Conservation (phyloP, 2,329 filamentous ascomycete species). For the Rasamsonia emersonii region DNA sequence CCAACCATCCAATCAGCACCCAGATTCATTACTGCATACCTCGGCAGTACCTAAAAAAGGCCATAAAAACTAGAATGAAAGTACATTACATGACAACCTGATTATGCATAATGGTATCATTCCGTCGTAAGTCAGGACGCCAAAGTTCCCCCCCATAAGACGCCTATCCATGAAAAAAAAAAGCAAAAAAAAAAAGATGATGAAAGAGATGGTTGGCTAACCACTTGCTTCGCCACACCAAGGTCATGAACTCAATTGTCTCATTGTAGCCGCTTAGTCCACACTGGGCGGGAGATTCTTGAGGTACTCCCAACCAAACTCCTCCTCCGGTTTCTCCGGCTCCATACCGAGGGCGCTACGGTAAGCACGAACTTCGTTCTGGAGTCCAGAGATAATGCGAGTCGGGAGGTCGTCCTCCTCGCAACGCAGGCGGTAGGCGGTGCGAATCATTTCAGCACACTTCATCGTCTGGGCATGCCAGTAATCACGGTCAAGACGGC, state of each 20-base stretch:
- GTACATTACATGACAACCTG: too few relatives aligned
- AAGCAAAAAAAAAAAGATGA: constrained; percentile 1
- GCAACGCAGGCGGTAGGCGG: constrained; percentile 38
- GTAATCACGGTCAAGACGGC: constrained; percentile 41
- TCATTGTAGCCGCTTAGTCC: constrained; percentile 15
- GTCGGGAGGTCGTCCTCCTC: constrained; percentile 40
- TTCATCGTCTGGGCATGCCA: constrained; percentile 41
- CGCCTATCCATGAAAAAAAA: not conserved
- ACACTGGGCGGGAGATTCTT: constrained; percentile 32
- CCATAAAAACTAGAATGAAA: too few relatives aligned
- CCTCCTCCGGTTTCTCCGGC: constrained; percentile 39
- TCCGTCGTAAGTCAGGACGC: not conserved
- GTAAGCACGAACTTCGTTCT: constrained; percentile 42
- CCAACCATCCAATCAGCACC: too few relatives aligned
- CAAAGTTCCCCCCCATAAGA: not conserved
- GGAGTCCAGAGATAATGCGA: constrained; percentile 37
- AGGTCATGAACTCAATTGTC: not conserved
- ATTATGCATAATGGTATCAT: constrained; percentile 2
- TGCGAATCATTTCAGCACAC: constrained; percentile 41
- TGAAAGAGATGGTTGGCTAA: not conserved
- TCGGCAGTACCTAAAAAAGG: too few relatives aligned
- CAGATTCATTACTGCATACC: too few relatives aligned
- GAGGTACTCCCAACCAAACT: constrained; percentile 41
- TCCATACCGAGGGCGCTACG: constrained; percentile 41
- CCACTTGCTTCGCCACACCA: not conserved